A percentile compares a stretch with the other conserved stretches of the same genome.
Conservation (phyloP, 2,329 filamentous ascomycete genomes). For the Cladobotryum protrusum region DNA sequence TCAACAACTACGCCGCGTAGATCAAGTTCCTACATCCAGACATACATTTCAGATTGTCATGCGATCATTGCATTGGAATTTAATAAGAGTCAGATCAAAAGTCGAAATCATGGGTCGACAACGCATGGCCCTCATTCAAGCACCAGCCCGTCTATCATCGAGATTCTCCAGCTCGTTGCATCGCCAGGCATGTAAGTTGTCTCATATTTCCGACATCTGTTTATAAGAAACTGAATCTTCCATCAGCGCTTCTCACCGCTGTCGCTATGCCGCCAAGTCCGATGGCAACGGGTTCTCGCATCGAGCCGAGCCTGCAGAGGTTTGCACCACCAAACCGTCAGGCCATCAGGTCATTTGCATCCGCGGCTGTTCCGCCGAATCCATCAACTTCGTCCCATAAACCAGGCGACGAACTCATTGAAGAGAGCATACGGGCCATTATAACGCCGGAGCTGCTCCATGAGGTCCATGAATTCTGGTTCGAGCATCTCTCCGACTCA, state of each 20-base stretch:
- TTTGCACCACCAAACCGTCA: not conserved
- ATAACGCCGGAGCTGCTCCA: conserved; percentile 26
- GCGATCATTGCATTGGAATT: too few relatives aligned
- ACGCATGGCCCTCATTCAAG: not conserved
- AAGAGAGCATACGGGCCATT: conserved; percentile 11
- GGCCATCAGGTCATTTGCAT: not conserved
- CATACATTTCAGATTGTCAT: too few relatives aligned
- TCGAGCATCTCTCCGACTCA: conserved; percentile 26
- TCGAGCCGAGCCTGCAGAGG: not conserved
- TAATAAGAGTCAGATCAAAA: not conserved
- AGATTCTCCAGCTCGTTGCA: not conserved
- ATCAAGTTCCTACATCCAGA: too few relatives aligned
- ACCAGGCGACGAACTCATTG: conserved; percentile 5
- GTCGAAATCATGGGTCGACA: not conserved
- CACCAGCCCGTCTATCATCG: not conserved
- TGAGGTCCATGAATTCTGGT: conserved; percentile 32
- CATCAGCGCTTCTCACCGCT: not conserved
- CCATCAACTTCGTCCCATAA: not conserved
- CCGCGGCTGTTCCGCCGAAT: not conserved
- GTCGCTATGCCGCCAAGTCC: not conserved
- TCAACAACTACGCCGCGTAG: not conserved
- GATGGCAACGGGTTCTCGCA: not conserved
- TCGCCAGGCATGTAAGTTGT: not conserved
- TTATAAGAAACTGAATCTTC: not conserved
- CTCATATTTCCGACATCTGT: not conserved